Base-by-base conservation (phyloP, 331 rosid species). In the Saraca asoca region DNA sequence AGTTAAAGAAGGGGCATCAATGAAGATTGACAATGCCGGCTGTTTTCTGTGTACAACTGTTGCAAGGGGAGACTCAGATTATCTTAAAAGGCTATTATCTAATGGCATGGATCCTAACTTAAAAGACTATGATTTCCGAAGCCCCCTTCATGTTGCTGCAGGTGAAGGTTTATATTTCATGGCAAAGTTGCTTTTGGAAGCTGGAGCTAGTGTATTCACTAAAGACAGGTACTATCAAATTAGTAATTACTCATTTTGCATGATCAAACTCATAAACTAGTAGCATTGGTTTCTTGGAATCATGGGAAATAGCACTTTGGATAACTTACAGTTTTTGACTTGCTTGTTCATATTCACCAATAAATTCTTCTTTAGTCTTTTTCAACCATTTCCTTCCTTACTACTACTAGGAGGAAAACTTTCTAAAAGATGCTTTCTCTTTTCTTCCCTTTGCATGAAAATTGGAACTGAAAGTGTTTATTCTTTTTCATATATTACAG, bases 71-170 rank as follows among this genome's bases (percentile, higher is more conserved):
- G 97, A 94, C 68, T 70, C 89, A 29, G 92, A 90, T 57, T 80
- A 85, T 68, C 80, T 94, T 46, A 83, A 59, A 81, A 85, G 95
- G 77, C 73, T 88, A 54, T 59, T 94, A 72, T 72, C 82, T 49
- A 54, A 88, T 75, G 99, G 95, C 7, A 51, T 94, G 80, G 97
- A 94, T 78, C 96, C 99, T 42, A 90, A 94, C 77, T 78, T 73
- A 45, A 90, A 84, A 73, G 99, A 90, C 71, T 94, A 86, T 58
- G 97, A 94, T 79, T 75, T 71, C 62, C 92, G 97, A 73, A 90
- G 91, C 34, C 95, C 99, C 11, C 88, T 94, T 8, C 99, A 94
- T 64, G 58, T 90, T 43, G 95, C 99, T 60, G 86, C 95, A 20
- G 84, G 96, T 7, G 92, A 83, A 72, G 99, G 99, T 37, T 81